phyloP scores from a whole-genome alignment of 129 eudicot species.

The Pseudognaphalium luteoalbum region DNA sequence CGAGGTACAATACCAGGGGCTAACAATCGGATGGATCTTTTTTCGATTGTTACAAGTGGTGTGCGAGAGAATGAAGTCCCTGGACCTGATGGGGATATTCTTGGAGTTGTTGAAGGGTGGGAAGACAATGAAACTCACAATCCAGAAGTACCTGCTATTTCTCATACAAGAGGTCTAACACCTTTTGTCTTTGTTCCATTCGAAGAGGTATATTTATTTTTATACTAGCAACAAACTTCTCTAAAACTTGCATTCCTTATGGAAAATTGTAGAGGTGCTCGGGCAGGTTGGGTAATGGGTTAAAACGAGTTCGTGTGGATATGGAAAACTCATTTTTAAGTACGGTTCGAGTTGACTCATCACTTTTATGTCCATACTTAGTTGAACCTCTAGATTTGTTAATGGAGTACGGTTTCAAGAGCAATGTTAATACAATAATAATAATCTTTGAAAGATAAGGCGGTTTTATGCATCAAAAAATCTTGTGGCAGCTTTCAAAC shows the following conservation, averaged over 20 bases:
- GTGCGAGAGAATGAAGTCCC: conserved; percentile 66
- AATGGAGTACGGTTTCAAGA: neutral
- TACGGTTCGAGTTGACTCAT: neutral
- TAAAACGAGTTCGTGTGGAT: neutral
- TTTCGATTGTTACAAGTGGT: conserved; percentile 89
- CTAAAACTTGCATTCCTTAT: neutral
- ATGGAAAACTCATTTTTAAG: neutral
- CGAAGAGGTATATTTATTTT: conserved; percentile 61
- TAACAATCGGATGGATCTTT: conserved; percentile 89
- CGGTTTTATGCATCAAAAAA: neutral
- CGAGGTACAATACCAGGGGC: conserved; percentile 89
- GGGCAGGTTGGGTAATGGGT: neutral
- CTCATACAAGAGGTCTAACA: conserved; percentile 88
- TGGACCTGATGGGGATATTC: conserved; percentile 72
- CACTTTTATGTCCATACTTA: neutral
- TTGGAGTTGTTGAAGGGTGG: conserved; percentile 93
- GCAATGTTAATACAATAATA: neutral
- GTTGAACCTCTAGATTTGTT: neutral
- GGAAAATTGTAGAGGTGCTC: neutral
- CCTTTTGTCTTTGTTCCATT: conserved; percentile 94
- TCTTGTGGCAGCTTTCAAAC: neutral
- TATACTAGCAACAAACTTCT: neutral
- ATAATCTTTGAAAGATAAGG: neutral
- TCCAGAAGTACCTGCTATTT: conserved; percentile 95
- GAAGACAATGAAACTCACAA: conserved; percentile 92